A percentile compares a stretch with the other conserved stretches of the same genome.
Evolutionary conservation across 257 asterid species (phyloP).

Genomic region (Lycium barbarum): DNA sequence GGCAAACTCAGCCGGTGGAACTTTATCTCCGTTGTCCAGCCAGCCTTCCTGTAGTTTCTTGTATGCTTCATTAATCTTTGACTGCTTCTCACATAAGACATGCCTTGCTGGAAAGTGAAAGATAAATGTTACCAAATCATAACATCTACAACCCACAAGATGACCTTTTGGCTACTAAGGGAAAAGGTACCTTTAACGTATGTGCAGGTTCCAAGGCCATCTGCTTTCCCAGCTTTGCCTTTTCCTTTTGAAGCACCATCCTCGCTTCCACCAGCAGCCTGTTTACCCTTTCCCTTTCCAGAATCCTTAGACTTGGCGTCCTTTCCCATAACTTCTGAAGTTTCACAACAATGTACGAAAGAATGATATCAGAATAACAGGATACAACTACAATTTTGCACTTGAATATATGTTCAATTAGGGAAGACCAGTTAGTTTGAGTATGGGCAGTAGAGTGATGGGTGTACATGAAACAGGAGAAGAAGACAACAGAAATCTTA

Average conservation of each 20-base stretch:
- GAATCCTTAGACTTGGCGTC: slow-evolving; percentile 60
- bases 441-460: not conserved
- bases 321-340: slow-evolving; percentile 23
- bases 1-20: slow-evolving; percentile 99
- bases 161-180: slow-evolving; percentile 16
- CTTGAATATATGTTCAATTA: slow-evolving; percentile 2
- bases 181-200: slow-evolving; percentile 82
- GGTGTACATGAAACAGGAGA: slow-evolving; percentile 1
- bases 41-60: slow-evolving; percentile 98
- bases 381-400: slow-evolving; percentile 18
- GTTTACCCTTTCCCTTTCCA: slow-evolving; percentile 85
- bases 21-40: slow-evolving; percentile 93
- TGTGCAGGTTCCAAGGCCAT: slow-evolving; percentile 94
- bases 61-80: slow-evolving; percentile 96
- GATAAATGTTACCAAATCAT: not conserved
- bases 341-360: not conserved
- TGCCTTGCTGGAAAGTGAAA: slow-evolving; percentile 76
- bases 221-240: slow-evolving; percentile 84
- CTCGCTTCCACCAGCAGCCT: slow-evolving; percentile 85
- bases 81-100: slow-evolving; percentile 96
- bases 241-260: slow-evolving; percentile 84
- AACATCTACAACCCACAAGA: not conserved
- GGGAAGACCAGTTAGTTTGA: slow-evolving; percentile 2
- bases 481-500: not conserved
- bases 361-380: slow-evolving; percentile 11